Base-by-base conservation (phyloP, 2,329 filamentous ascomycete species). In the Ceratocystis eucalypticola region DNA sequence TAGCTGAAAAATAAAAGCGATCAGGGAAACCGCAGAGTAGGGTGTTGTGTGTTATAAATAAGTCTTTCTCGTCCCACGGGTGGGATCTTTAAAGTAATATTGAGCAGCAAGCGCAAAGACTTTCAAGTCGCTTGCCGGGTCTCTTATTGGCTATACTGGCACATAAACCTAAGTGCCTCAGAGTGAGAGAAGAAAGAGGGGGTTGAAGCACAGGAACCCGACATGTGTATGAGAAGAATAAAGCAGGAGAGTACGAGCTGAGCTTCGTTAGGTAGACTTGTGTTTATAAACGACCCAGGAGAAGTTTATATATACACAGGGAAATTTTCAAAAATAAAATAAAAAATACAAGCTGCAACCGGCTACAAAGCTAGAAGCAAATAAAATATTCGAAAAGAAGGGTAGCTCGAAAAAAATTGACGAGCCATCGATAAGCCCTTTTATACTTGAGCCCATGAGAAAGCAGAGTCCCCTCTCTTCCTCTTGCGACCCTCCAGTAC, bases 31-130 rank as follows among this genome's bases (percentile, higher is more conserved):
- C 33, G 33, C 22, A 53, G 44, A n/a, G 62, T 20, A 50, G 25
- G 20, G 30, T 45, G 50, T 12, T 46, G n/a, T 12, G 55, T 45
- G 25, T 66, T 62, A 62, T 45, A 5, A 28, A 15, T 48, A 74
- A 81, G 82, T 84, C 82, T 84, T 84, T 84, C 81, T 74, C 76
- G 75, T 78, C 77, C 74, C 78, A 76, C 61, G 66, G 62, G 67
- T 71, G 48, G 28, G 55, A 59, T n/a, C 55, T 59, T 59, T 59
- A 59, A 59, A 59, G 25, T 17, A 5, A 3, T 17, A 59, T 59
- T 25, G n/a, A 72, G 71, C 71, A 83, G 80, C 82, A 84, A 84
- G 81, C 82, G 82, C 82, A 85, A 85, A 85, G 82, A 84, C 82
- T 82, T 72, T 75, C 71, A 84, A 85, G 82, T 85, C 82, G 82